These are phyloP conservation scores for Blastobotrys mokoenaii DNA, from an alignment of 805 yeast genomes.

Conservation along the genomic window DNA sequence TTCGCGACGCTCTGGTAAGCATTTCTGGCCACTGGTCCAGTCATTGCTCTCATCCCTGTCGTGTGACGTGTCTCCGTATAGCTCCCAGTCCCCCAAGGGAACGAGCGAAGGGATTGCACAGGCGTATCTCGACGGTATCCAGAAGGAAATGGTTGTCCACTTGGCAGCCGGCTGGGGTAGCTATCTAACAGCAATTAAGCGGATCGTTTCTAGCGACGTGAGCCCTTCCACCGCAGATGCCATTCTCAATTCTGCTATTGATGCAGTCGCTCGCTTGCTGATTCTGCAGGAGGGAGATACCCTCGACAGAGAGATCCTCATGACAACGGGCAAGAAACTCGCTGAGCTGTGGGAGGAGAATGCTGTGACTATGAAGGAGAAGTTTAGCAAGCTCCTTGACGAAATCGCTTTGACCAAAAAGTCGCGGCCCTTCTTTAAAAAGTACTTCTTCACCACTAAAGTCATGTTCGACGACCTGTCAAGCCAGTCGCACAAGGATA, in stretches of 20 bases:
- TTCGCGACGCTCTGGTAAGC: constrained; percentile 8
- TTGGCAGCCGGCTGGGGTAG: constrained; percentile 16
- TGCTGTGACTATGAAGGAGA: not conserved
- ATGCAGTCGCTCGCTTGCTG: not conserved
- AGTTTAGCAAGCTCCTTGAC: constrained; percentile 3
- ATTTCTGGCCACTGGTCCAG: constrained; percentile 17
- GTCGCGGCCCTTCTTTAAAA: constrained; percentile 4
- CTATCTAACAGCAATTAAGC: constrained; percentile 13
- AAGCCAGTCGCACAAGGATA: not conserved
- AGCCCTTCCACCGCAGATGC: not conserved
- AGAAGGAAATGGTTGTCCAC: constrained; percentile 9
- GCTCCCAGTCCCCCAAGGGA: constrained; percentile 1
- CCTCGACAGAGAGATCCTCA: constrained; percentile 5
- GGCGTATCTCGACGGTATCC: constrained; percentile 8
- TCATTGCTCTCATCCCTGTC: constrained; percentile 15
- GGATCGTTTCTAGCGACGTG: constrained; percentile 4
- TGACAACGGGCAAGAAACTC: constrained; percentile 5
- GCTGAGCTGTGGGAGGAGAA: constrained; percentile 6
- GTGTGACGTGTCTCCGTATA: constrained; percentile 11
- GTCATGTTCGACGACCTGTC: constrained; percentile 3
- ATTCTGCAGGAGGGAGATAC: constrained; percentile 6
- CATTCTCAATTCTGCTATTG: constrained; percentile 1
- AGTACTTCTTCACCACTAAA: constrained; percentile 5
- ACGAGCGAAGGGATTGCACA: constrained; percentile 4
- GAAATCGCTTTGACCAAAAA: constrained; percentile 3